These are phyloP conservation scores for Sclerotinia spermophila DNA, from an alignment of 2,329 filamentous ascomycete species.

Conservation along the genomic window DNA sequence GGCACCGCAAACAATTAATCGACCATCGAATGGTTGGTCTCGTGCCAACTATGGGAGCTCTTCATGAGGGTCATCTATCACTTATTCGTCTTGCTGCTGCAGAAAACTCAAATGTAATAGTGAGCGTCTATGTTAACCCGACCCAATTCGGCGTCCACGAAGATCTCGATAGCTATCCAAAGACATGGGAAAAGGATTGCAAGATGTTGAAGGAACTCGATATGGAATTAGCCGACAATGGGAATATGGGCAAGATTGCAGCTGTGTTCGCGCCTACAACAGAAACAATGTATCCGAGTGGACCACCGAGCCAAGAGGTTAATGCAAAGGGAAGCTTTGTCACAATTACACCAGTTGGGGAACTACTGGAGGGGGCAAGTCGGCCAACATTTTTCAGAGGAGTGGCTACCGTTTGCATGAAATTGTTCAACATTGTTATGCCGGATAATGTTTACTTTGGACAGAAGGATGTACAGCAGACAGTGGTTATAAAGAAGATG, in stretches of 20 bases:
- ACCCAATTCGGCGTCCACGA: slow-evolving; percentile 91
- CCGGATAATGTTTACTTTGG: slow-evolving; percentile 87
- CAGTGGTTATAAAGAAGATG: slow-evolving; percentile 81
- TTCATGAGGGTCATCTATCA: slow-evolving; percentile 87
- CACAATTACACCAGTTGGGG: slow-evolving; percentile 79
- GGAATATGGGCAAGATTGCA: slow-evolving; percentile 62
- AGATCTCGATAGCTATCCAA: slow-evolving; percentile 83
- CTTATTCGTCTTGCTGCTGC: slow-evolving; percentile 78
- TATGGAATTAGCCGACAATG: slow-evolving; percentile 62
- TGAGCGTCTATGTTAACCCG: slow-evolving; percentile 93
- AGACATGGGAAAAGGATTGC: slow-evolving; percentile 80
- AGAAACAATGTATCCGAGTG: slow-evolving; percentile 80
- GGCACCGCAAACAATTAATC: slow-evolving; percentile 62
- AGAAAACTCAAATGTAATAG: slow-evolving; percentile 82
- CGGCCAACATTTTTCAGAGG: slow-evolving; percentile 94
- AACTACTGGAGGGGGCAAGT: slow-evolving; percentile 77
- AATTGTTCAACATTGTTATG: slow-evolving; percentile 78
- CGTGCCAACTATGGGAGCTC: slow-evolving; percentile 95
- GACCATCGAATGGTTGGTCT: slow-evolving; percentile 74
- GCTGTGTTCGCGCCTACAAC: slow-evolving; percentile 86
- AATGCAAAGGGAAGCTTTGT: slow-evolving; percentile 84
- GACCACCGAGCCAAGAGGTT: slow-evolving; percentile 64
- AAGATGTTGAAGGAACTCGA: slow-evolving; percentile 65
- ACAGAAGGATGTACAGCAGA: slow-evolving; percentile 97
- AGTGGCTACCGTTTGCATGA: slow-evolving; percentile 95